Evolutionary conservation across 305 asterid genomes (phyloP).

Genomic region (Andrographis paniculata): DNA sequence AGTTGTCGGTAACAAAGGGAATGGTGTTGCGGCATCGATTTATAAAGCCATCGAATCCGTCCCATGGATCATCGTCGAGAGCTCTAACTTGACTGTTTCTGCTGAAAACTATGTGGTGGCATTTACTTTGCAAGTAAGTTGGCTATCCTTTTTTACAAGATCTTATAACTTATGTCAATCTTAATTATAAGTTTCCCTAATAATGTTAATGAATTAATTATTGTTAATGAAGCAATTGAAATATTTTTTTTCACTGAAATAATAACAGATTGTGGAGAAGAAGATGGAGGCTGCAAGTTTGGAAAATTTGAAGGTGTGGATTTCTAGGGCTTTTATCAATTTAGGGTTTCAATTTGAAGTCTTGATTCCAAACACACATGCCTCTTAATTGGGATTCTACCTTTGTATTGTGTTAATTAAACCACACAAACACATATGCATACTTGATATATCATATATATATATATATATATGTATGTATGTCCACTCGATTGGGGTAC

Average conservation of each 20-base stretch:
- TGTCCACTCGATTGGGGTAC: too few relatives aligned
- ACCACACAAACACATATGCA: too few relatives aligned
- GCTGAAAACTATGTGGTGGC: slow-evolving; percentile 43
- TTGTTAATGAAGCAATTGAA: not conserved
- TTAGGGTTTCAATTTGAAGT: slow-evolving; percentile 54
- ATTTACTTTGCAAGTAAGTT: slow-evolving; percentile 55
- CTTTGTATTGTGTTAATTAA: too few relatives aligned
- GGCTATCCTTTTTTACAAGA: too few relatives aligned
- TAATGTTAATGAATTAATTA: too few relatives aligned
- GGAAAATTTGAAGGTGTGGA: slow-evolving; percentile 57
- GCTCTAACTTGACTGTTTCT: slow-evolving; percentile 43
- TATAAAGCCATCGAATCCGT: slow-evolving; percentile 56
- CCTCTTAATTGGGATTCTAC: too few relatives aligned
- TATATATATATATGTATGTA: too few relatives aligned
- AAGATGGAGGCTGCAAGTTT: slow-evolving; percentile 39
- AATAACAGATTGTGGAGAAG: slow-evolving; percentile 45
- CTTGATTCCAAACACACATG: too few relatives aligned
- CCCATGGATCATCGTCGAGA: slow-evolving; percentile 32
- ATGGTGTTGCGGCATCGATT: slow-evolving; percentile 47
- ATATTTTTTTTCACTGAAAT: too few relatives aligned
- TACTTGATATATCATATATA: too few relatives aligned
- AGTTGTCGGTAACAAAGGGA: slow-evolving; percentile 38
- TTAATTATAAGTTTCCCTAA: too few relatives aligned
- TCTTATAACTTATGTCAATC: too few relatives aligned
- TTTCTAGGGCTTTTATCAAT: slow-evolving; percentile 45